Base-by-base conservation (phyloP, 306 rosid species). In the Casuarina glauca region DNA sequence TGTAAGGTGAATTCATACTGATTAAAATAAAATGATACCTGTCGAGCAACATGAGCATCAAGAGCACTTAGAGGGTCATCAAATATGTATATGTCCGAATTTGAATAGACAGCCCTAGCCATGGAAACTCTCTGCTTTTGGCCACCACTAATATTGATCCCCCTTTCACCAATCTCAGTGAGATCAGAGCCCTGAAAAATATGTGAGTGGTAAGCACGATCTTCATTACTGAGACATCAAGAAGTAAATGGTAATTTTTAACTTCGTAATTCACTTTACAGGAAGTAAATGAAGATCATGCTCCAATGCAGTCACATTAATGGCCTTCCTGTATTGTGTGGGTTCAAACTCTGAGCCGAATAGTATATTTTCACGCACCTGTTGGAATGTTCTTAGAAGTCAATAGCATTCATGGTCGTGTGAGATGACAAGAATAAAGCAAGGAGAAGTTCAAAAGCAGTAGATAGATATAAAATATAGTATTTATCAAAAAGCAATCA, bases 1-100 rank as follows among this genome's bases (percentile, higher is more conserved):
- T 17, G 11, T 32, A 63, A 52, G 44, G 50, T 69, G 73, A 74
- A 76, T 62, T 74, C 58, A 73, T 69, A 54, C 55, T 74, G 43
- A 70, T 64, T 20, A 75, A 72, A 52, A 74, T 54, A 39, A 74
- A 80, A 46, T 70, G 57, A 16, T 87, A 93, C 98, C 97, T 92
- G 86, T 77, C 82, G 89, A 26, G 94, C 90, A 78, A 94, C 90
- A 78, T 91, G 97, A 75, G 97, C 88, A 80, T 94, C 98, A 66
- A 94, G 91, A 84, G 97, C 98, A 78, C 98, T 94, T 80, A 94
- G 87, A 76, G 98, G 97, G 79, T 91, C 98, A 74, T 94, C 98
- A 72, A 94, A 94, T 83, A 92, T 84, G 78, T 90, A 94, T 4
- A 90, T 87, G 71, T 94, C 98, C 0, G 96, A 89, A 78, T 88